These are phyloP conservation scores for Leishmania mexicana DNA, from an alignment of 208 protist genomes.

Conservation along the genomic window DNA sequence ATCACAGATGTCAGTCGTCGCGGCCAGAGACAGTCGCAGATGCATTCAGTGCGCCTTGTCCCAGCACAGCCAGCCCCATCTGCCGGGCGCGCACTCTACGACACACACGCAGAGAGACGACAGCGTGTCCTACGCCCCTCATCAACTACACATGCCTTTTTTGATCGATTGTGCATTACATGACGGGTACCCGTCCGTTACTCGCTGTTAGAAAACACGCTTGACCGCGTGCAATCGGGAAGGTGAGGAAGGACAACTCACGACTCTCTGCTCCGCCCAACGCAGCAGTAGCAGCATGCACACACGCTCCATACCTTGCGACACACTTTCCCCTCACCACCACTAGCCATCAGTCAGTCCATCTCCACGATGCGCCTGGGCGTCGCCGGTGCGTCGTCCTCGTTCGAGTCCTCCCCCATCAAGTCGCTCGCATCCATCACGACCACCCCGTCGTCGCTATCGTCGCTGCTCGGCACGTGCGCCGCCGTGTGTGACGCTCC, in stretches of 20 bases:
- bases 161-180: neutral
- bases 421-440: slow-evolving; percentile 79
- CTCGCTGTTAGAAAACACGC: neutral
- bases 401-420: slow-evolving; percentile 59
- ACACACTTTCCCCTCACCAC: neutral
- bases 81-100: neutral
- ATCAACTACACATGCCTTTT: neutral
- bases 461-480: slow-evolving; percentile 2
- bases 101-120: neutral
- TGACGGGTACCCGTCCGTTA: neutral
- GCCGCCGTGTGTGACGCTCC: slow-evolving; percentile 10
- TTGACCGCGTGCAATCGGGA: neutral
- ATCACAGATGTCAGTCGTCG: neutral
- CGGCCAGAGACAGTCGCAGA: neutral
- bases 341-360: slow-evolving; percentile 23
- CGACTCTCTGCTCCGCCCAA: neutral
- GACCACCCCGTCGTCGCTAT: slow-evolving; percentile 46
- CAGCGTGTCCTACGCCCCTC: neutral
- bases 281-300: neutral
- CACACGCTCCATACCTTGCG: neutral
- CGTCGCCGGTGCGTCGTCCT: slow-evolving; percentile 22
- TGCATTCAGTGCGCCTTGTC: neutral
- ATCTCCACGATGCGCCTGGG: slow-evolving; percentile 49
- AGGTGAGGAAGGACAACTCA: neutral
- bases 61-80: too few relatives aligned